Conservation (phyloP, 306 rosid genomes). For the Quercus bicolor region DNA sequence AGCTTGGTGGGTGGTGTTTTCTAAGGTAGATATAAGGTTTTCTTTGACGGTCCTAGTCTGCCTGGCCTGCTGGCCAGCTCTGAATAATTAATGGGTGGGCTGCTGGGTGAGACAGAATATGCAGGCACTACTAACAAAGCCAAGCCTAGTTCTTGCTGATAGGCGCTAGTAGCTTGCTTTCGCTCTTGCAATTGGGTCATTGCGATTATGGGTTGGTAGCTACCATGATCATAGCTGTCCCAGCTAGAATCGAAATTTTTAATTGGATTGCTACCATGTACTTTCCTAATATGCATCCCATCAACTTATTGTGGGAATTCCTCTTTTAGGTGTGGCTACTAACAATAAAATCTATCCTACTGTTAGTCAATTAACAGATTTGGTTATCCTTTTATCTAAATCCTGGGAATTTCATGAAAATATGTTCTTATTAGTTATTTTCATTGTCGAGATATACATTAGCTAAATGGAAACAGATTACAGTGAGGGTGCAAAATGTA, state of each 20-base stretch:
- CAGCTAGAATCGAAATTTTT: no score
- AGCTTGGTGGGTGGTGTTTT: neutral
- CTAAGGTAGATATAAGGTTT: neutral
- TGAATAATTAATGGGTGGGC: no score
- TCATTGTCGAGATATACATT: neutral
- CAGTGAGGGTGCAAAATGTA: neutral
- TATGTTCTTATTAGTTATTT: neutral
- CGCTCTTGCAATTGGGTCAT: no score
- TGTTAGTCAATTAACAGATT: neutral
- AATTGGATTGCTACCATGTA: no score
- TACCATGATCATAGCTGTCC: no score
- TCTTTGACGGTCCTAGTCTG: neutral
- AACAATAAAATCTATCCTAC: neutral
- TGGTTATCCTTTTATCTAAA: neutral
- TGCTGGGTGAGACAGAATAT: neutral
- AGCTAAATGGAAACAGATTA: neutral
- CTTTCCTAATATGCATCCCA: no score
- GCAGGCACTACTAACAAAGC: neutral
- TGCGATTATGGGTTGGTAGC: no score
- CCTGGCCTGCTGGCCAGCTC: no score
- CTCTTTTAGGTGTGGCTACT: neutral
- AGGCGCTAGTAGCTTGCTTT: neutral
- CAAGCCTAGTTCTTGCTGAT: neutral
- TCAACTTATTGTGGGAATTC: neutral
- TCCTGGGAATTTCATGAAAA: neutral